A percentile compares a stretch with the other conserved stretches of the same genome.
phyloP scores from a whole-genome alignment of 2,329 filamentous ascomycete genomes.

The Trichoderma sp. region DNA sequence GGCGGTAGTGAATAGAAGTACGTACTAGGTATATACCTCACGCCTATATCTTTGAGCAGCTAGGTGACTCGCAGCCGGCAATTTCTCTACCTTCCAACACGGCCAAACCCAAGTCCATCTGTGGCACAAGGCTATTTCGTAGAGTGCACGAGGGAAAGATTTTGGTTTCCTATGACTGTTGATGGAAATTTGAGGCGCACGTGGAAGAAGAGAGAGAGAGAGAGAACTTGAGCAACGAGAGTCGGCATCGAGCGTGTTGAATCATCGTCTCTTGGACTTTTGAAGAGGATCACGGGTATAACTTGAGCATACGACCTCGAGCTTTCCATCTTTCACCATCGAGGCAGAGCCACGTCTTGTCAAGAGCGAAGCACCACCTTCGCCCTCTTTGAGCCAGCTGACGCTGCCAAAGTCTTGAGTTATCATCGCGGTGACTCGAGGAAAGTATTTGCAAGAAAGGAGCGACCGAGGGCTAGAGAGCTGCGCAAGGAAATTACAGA shows the following conservation, averaged over 20 bases:
- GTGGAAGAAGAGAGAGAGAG: background rate
- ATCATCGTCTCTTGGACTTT: background rate
- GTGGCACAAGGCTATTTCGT: background rate
- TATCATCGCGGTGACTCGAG: background rate
- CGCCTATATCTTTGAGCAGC: constrained; percentile 24
- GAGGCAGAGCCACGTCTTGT: background rate
- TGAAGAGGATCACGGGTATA: background rate
- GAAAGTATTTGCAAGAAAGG: background rate
- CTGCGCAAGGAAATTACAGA: background rate
- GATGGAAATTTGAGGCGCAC: background rate
- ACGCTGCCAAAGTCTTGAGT: background rate
- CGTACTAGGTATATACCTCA: background rate
- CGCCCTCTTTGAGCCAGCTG: background rate
- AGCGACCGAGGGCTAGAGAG: background rate
- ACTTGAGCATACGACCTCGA: background rate
- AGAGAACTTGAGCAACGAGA: background rate
- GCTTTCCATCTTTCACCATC: background rate
- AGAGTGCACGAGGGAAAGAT: background rate
- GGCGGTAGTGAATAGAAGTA: background rate
- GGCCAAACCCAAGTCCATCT: background rate
- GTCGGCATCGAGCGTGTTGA: background rate
- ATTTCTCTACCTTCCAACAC: constrained; percentile 19
- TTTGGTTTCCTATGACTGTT: background rate
- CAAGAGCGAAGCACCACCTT: background rate
- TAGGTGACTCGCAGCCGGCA: constrained; percentile 23